Conservation (phyloP, 2,329 filamentous ascomycete species). For the Teratosphaeria epicoccoides region DNA sequence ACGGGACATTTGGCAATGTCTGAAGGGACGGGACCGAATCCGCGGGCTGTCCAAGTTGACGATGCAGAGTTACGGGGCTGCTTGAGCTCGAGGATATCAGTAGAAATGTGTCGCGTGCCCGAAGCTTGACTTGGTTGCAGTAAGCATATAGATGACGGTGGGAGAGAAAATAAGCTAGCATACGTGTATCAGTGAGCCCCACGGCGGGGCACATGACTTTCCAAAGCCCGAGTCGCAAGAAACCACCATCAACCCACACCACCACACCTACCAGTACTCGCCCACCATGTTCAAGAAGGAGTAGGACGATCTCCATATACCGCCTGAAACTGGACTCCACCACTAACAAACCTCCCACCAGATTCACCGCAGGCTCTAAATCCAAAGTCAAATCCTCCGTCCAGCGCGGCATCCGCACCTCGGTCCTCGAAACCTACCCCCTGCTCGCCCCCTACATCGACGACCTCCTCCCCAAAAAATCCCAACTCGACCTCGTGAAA, state of each 20-base stretch:
- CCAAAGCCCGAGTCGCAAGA: not conserved
- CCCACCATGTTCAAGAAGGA: constrained; percentile 81
- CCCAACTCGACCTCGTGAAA: constrained; percentile 81
- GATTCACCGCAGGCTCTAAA: constrained; percentile 67
- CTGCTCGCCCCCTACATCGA: constrained; percentile 80
- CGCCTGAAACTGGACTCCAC: not conserved
- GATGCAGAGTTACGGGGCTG: no score
- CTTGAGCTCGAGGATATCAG: no score
- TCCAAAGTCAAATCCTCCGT: constrained; percentile 97
- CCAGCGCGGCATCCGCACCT: constrained; percentile 74
- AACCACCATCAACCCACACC: not conserved
- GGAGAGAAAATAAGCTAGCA: no score
- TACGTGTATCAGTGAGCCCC: no score
- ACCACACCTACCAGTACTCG: not conserved
- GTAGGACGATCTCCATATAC: constrained; percentile 37
- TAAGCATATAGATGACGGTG: no score
- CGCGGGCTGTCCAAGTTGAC: no score
- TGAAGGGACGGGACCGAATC: no score
- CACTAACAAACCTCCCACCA: constrained; percentile 27
- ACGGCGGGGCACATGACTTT: not conserved
- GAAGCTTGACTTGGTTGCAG: no score
- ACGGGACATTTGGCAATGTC: no score
- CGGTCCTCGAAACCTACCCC: constrained; percentile 75
- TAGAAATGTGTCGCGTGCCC: no score
- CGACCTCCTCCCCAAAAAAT: constrained; percentile 89